Evolutionary conservation across 129 eudicot species (phyloP).

Genomic region (Flaveria linearis): DNA sequence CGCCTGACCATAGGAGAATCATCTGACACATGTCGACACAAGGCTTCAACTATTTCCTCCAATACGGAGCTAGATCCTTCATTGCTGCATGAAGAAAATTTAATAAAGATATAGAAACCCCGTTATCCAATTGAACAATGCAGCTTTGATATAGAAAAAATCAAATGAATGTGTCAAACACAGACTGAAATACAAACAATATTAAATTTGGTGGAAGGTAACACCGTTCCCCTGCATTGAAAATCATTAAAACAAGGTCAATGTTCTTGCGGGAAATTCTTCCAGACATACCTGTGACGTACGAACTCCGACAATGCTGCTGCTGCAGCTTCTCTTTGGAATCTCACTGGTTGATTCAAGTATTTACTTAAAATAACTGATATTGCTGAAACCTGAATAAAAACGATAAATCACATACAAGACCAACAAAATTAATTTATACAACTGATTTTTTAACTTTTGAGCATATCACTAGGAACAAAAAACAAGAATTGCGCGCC

Average conservation of each 20-base stretch:
- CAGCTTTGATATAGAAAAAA: neutral
- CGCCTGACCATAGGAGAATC: conserved; percentile 97
- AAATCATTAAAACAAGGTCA: neutral
- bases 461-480: neutral
- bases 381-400: conserved; percentile 60
- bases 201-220: neutral
- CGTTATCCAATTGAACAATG: neutral
- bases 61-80: conserved; percentile 69
- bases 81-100: conserved; percentile 50
- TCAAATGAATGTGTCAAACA: neutral
- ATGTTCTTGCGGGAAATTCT: conserved; percentile 14
- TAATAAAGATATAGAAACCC: neutral
- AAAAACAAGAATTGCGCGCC: neutral
- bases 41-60: conserved; percentile 92
- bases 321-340: conserved; percentile 96
- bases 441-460: conserved; percentile 5
- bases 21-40: conserved; percentile 92
- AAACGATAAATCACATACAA: neutral
- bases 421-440: conserved; percentile 11
- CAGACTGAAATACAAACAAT: neutral
- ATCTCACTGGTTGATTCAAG: conserved; percentile 57
- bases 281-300: conserved; percentile 61
- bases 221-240: conserved; percentile 35
- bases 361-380: conserved; percentile 64
- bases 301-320: conserved; percentile 94